Base-by-base conservation (phyloP, 768 basidiomycete species). In the Cyathus striatus region DNA sequence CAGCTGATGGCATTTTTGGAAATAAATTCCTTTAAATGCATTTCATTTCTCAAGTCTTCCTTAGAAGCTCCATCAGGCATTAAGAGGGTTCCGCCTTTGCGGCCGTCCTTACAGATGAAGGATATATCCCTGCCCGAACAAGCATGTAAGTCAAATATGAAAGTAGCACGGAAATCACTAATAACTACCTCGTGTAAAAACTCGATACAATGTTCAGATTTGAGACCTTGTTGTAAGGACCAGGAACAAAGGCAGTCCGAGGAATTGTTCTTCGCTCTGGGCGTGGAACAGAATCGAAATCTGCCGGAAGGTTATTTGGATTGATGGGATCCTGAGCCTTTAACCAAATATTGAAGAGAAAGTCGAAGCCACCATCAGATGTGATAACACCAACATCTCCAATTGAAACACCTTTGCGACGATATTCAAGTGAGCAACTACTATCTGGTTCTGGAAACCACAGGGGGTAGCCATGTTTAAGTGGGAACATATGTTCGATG, bases 311-410 rank as follows among this genome's bases (percentile, higher is more conserved):
- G 17, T 40, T 23, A 20, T 12, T 39, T 3, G 49, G 44, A 23
- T 52, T 49, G 30, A 49, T 23, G 5, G 49, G 46, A 22, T 52
- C 42, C 34, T 40, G 33, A 16, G 49, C 27, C 7, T 45, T n/a
- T 3, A 39, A 34, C 23, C 49, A 48, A 13, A 50, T 47, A 35
- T 53, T 53, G 51, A 53, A 53, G 3, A 53, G 33, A 4, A 36
- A 14, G 17, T 45, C 46, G 38, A 50, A 50, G 0, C 40, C 33
- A 1, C 51, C 51, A 38, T 53, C 49, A n/a, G 41, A 30, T 5
- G 42, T 50, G 21, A 53, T 24, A 17, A 44, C 32, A 13, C 51
- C 51, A 9, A 53, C 49, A 32, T 53, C 51, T 5, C 49, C 51
- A 12, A 53, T 48, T 13, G 17, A 21, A 12, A 42, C 32, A 6